These are phyloP conservation scores for Microcos paniculata DNA, from an alignment of 345 rosid genomes.

Conservation along the genomic window DNA sequence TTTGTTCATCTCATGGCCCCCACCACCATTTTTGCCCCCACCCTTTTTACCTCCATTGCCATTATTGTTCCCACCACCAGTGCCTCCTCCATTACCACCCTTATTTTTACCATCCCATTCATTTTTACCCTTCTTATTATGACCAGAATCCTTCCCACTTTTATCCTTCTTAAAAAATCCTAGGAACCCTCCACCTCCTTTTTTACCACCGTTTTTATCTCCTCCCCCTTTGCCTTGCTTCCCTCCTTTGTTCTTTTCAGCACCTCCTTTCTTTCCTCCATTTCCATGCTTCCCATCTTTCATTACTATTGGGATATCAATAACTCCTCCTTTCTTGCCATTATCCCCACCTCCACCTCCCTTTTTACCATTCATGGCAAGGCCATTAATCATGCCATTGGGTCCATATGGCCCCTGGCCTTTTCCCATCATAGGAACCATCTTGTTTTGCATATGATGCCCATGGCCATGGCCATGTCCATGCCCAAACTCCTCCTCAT, in stretches of 20 bases:
- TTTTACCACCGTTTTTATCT: slow-evolving; percentile 41
- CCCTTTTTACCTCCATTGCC: slow-evolving; percentile 54
- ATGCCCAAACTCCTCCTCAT: slow-evolving; percentile 48
- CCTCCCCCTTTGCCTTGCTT: slow-evolving; percentile 40
- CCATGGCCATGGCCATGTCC: slow-evolving; percentile 40
- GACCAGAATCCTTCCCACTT: slow-evolving; percentile 29
- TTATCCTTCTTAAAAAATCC: slow-evolving; percentile 52
- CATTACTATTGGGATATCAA: slow-evolving; percentile 61
- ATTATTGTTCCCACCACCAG: slow-evolving; percentile 39
- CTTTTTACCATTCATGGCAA: slow-evolving; percentile 27
- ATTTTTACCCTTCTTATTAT: slow-evolving; percentile 33
- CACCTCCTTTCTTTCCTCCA: slow-evolving; percentile 51
- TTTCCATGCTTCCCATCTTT: slow-evolving; percentile 40
- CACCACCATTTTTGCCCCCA: slow-evolving; percentile 49
- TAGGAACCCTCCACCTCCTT: slow-evolving; percentile 33
- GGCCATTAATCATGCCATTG: slow-evolving; percentile 47
- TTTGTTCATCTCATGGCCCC: slow-evolving; percentile 36
- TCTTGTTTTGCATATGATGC: slow-evolving; percentile 43
- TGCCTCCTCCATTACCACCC: slow-evolving; percentile 31
- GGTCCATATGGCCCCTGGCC: slow-evolving; percentile 40
- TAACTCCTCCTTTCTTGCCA: slow-evolving; percentile 40
- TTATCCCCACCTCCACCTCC: slow-evolving; percentile 31
- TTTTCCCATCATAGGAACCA: slow-evolving; percentile 34
- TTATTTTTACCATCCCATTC: slow-evolving; percentile 22
- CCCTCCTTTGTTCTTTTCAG: slow-evolving; percentile 34